These are phyloP conservation scores for Rachicladosporium sp. DNA, from an alignment of 2,329 filamentous ascomycete species.

Conservation along the genomic window DNA sequence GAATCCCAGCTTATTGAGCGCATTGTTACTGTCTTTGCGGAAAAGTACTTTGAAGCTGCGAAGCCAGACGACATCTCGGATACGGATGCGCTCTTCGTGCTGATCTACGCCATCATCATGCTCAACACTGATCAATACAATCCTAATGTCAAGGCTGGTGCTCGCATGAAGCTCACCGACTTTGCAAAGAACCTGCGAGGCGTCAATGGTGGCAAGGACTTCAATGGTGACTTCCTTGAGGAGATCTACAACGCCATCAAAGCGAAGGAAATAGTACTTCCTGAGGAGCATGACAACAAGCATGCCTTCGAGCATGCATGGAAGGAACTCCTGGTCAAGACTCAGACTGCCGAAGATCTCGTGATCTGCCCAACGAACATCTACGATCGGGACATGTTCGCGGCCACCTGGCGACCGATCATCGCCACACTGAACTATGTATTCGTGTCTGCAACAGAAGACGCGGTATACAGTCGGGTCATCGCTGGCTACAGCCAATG, in stretches of 20 bases:
- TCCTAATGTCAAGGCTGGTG: constrained; percentile 65
- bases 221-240: constrained; percentile 69
- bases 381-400: constrained; percentile 96
- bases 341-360: constrained; percentile 60
- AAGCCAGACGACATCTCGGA: constrained; percentile 65
- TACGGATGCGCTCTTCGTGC: constrained; percentile 75
- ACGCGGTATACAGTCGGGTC: constrained; percentile 85
- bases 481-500: constrained; percentile 95
- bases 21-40: constrained; percentile 76
- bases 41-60: constrained; percentile 64
- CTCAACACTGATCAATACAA: constrained; percentile 96
- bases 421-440: constrained; percentile 93
- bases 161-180: constrained; percentile 72
- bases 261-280: constrained; percentile 86
- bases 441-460: constrained; percentile 96
- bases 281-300: constrained; percentile 93
- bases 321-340: constrained; percentile 85
- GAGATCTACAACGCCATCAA: constrained; percentile 86
- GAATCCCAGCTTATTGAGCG: constrained; percentile 88
- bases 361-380: constrained; percentile 80
- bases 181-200: constrained; percentile 85
- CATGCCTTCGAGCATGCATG: constrained; percentile 95
- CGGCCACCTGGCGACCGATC: constrained; percentile 88
- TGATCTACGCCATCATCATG: constrained; percentile 95
- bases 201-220: constrained; percentile 76